Percentiles rank a stretch among this genome's conserved stretches.
Conservation (phyloP, 1,284 basidiomycete genomes). For the Apiotrichum gamsii region DNA sequence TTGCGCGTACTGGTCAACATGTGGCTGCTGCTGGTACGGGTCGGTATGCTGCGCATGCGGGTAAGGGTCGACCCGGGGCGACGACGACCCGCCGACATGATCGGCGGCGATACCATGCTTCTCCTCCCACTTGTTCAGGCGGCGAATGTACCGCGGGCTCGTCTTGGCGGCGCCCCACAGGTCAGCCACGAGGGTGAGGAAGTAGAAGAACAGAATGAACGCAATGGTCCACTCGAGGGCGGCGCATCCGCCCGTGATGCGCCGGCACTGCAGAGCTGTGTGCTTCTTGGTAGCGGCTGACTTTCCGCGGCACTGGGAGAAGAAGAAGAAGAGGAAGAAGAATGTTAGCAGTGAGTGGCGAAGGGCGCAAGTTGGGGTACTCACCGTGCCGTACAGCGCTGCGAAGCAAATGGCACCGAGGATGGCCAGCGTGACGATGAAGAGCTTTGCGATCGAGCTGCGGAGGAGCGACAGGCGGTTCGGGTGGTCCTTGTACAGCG, state of each 20-base stretch:
- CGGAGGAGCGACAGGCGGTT: slow-evolving; percentile 46
- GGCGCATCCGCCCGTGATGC: slow-evolving; percentile 47
- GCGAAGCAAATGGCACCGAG: slow-evolving; percentile 49
- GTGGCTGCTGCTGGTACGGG: no score
- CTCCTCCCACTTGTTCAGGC: slow-evolving; percentile 42
- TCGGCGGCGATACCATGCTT: no score
- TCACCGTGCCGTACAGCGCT: slow-evolving; percentile 42
- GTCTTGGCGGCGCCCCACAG: slow-evolving; percentile 45
- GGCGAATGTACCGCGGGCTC: slow-evolving; percentile 45
- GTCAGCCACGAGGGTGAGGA: slow-evolving; percentile 37
- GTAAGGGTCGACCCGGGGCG: no score
- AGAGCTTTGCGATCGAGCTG: slow-evolving; percentile 49
- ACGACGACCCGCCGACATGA: no score
- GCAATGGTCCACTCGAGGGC: slow-evolving; percentile 49
- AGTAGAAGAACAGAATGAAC: slow-evolving; percentile 48
- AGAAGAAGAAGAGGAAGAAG: neutral
- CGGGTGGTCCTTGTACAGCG: slow-evolving; percentile 47
- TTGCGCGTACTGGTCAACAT: no score
- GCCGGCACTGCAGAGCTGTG: slow-evolving; percentile 42
- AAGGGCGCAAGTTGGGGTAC: slow-evolving; percentile 9
- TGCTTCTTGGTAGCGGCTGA: slow-evolving; percentile 10
- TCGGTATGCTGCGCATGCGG: no score
- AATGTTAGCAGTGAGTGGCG: no score
- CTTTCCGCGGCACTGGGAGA: slow-evolving; percentile 32
- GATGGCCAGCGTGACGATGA: slow-evolving; percentile 48